phyloP scores from a whole-genome alignment of 139 green algal species.

The Chlorella sp. region DNA sequence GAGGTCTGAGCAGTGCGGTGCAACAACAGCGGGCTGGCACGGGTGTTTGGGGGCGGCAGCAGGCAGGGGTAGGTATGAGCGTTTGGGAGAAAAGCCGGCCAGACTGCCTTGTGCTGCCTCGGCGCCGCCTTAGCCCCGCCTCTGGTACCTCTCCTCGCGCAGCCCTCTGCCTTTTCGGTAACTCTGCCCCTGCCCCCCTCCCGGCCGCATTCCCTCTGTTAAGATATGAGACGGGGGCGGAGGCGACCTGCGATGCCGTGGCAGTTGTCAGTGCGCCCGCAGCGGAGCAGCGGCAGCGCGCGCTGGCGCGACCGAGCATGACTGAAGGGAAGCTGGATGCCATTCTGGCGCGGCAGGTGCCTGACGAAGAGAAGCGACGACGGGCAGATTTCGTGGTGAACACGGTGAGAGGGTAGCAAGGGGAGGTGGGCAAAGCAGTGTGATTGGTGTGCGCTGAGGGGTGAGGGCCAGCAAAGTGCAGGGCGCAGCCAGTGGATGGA shows the following conservation, averaged over 20 bases:
- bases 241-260: constrained; percentile 68
- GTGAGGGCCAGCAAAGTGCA: background rate
- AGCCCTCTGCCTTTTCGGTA: too few relatives aligned
- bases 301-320: constrained; percentile 83
- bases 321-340: constrained; percentile 73
- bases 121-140: too few relatives aligned
- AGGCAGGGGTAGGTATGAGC: too few relatives aligned
- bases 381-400: constrained; percentile 79
- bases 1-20: too few relatives aligned
- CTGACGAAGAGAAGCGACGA: constrained; percentile 79
- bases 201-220: too few relatives aligned
- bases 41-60: too few relatives aligned
- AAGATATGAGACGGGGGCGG: constrained; percentile 71
- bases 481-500: background rate
- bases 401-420: constrained; percentile 49
- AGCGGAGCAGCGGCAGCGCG: constrained; percentile 71
- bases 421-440: background rate
- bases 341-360: constrained; percentile 78
- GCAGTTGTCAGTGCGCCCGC: constrained; percentile 70
- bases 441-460: too few relatives aligned
- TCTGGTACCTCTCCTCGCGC: too few relatives aligned
- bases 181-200: too few relatives aligned
- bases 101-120: too few relatives aligned
- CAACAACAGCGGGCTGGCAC: too few relatives aligned
- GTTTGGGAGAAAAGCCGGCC: too few relatives aligned